These are phyloP conservation scores for Bassia scoparia DNA, from an alignment of 148 eudicot species.

Conservation along the genomic window DNA sequence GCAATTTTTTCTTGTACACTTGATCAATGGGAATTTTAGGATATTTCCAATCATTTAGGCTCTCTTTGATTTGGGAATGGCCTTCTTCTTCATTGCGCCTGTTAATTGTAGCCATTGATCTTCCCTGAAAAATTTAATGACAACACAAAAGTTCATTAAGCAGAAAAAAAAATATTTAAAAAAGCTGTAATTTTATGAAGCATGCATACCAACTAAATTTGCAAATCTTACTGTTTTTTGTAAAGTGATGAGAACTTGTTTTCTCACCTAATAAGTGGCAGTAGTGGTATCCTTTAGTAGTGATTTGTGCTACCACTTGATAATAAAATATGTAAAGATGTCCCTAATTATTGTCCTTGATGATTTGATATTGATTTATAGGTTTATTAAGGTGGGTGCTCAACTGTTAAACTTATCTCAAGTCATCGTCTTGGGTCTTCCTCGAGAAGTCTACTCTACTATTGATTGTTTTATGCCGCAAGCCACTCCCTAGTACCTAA, in stretches of 20 bases:
- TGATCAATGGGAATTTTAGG: constrained; percentile 5
- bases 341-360: background rate
- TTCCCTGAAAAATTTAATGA: background rate
- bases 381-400: background rate
- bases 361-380: background rate
- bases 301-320: no score
- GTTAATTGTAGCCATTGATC: constrained; percentile 10
- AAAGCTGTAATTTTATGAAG: no score
- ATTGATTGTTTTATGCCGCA: background rate
- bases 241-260: no score
- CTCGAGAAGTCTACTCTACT: background rate
- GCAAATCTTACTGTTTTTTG: no score
- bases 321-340: background rate
- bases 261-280: no score
- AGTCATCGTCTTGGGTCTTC: constrained; percentile 1
- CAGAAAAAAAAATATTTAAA: no score
- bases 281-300: no score
- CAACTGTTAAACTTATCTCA: background rate
- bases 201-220: no score
- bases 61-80: background rate
- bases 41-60: constrained; percentile 3
- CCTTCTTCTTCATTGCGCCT: background rate
- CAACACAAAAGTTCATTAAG: background rate
- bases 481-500: no score
- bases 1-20: constrained; percentile 7